Evolutionary conservation across 176 grass and related monocot species (phyloP).

Genomic region (Metroxylon sagu): DNA sequence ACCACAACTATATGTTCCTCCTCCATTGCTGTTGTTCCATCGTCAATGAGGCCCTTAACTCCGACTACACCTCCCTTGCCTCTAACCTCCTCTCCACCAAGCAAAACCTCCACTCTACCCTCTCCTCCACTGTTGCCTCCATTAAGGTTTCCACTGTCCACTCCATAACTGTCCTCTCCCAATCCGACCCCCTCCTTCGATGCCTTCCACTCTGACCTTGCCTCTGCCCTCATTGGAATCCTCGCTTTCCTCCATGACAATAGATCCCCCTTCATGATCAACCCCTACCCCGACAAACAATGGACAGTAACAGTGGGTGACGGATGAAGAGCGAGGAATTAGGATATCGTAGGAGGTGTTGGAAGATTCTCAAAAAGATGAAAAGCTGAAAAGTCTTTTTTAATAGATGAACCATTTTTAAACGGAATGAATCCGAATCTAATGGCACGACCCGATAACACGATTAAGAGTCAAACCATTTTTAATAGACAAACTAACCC

Average conservation of each 20-base stretch:
- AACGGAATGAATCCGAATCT: too few relatives aligned
- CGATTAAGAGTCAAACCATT: too few relatives aligned
- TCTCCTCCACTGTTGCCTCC: background rate
- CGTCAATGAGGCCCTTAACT: slow-evolving; percentile 5
- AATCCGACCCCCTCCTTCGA: slow-evolving; percentile 7
- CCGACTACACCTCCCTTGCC: background rate
- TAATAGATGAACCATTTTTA: too few relatives aligned
- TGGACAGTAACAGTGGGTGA: too few relatives aligned
- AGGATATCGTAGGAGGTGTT: too few relatives aligned
- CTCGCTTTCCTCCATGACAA: background rate
- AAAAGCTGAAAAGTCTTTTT: too few relatives aligned
- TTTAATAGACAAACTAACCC: too few relatives aligned
- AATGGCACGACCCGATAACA: too few relatives aligned
- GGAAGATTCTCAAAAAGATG: too few relatives aligned
- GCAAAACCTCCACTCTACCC: slow-evolving; percentile 1
- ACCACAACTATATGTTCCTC: background rate
- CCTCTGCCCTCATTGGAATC: background rate
- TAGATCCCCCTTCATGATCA: too few relatives aligned
- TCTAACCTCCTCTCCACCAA: background rate
- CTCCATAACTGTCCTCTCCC: background rate
- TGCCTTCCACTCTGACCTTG: slow-evolving; percentile 7
- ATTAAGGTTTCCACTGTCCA: slow-evolving; percentile 10
- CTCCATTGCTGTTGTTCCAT: slow-evolving; percentile 4
- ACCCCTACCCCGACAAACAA: too few relatives aligned
- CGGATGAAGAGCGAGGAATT: too few relatives aligned